Conservation (phyloP, 371 early-diverging fungal species). For the Mortierella sp. region DNA sequence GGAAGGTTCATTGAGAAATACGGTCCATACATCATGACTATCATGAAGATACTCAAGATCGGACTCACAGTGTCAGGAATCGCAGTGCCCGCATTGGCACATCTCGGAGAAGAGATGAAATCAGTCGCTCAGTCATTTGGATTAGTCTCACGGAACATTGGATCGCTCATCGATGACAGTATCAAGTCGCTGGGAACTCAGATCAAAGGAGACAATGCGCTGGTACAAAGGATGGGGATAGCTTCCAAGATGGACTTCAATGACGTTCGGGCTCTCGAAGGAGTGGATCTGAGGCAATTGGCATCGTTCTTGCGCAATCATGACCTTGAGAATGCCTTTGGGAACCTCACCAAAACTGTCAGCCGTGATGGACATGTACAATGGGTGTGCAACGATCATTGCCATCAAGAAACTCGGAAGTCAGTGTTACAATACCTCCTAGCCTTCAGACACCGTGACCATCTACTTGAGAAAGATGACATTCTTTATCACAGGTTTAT, state of each 20-base stretch:
- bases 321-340: constrained; percentile 7
- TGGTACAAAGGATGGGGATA: no score
- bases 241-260: background rate
- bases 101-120: constrained; percentile 3
- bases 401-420: background rate
- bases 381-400: constrained; percentile 20
- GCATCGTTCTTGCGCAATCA: constrained; percentile 1
- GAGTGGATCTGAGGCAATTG: constrained; percentile 12
- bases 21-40: constrained; percentile 6
- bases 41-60: constrained; percentile 18
- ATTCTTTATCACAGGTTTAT: no score
- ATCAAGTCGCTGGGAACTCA: constrained; percentile 9
- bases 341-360: constrained; percentile 14
- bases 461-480: background rate
- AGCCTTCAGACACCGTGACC: no score
- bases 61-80: constrained; percentile 4
- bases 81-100: constrained; percentile 7
- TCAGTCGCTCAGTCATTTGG: constrained; percentile 3
- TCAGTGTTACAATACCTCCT: background rate
- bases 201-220: constrained; percentile 1
- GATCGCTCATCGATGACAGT: constrained; percentile 14
- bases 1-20: constrained; percentile 14
- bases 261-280: constrained; percentile 15
- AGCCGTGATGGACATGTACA: constrained; percentile 14
- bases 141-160: constrained; percentile 2